These are phyloP conservation scores for Fusarium siculi DNA, from an alignment of 2,329 filamentous ascomycete genomes.

Conservation along the genomic window DNA sequence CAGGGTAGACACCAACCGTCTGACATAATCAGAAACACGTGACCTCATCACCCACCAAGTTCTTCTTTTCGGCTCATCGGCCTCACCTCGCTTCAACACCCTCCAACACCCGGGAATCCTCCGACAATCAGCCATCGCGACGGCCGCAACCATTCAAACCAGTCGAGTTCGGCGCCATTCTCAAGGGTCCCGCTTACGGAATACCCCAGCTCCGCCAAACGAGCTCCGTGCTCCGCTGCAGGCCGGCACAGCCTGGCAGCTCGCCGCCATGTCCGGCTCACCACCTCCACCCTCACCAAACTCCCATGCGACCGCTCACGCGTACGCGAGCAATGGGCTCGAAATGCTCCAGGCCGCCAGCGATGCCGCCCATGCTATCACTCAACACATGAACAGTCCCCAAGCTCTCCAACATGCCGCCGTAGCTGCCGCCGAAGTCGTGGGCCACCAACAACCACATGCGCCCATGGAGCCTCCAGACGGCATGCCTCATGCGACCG, in stretches of 20 bases:
- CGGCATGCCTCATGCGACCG: conserved; percentile 32
- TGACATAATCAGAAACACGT: conserved; percentile 5
- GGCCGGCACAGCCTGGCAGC: conserved; percentile 28
- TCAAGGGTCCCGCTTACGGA: conserved; percentile 37
- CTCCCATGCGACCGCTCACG: conserved; percentile 51
- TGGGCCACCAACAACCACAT: conserved; percentile 34
- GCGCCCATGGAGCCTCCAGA: conserved; percentile 33
- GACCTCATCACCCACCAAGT: conserved; percentile 21
- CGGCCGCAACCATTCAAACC: conserved; percentile 18
- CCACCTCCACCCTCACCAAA: conserved; percentile 43
- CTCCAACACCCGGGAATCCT: conserved; percentile 53
- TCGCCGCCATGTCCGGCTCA: conserved; percentile 41
- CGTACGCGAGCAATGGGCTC: conserved; percentile 58
- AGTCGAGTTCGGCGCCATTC: conserved; percentile 27
- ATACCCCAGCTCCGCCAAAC: conserved; percentile 27
- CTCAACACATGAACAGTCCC: conserved; percentile 47
- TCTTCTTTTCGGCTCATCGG: conserved; percentile 45
- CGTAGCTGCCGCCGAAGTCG: conserved; percentile 48
- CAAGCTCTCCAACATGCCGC: conserved; percentile 54
- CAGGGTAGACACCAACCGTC: background rate
- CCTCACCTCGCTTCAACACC: conserved; percentile 54
- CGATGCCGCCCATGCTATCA: conserved; percentile 54
- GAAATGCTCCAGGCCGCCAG: conserved; percentile 59
- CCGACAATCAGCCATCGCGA: conserved; percentile 57
- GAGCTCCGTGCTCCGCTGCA: conserved; percentile 39